Evolutionary conservation across 805 yeast species (phyloP).

Genomic region (Candida boleticola): DNA sequence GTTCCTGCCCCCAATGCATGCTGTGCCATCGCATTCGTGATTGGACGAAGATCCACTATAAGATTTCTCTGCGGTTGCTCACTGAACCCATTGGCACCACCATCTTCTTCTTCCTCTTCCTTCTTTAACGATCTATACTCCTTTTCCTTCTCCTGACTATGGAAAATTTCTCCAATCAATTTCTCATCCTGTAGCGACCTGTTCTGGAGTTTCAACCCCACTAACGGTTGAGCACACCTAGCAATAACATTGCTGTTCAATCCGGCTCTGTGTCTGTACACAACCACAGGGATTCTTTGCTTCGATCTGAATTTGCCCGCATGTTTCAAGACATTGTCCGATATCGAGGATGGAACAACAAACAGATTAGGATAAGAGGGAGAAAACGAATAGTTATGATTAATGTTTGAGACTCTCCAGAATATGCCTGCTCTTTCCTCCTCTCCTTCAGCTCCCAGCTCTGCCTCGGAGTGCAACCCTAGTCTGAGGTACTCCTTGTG

Average conservation of each 20-base stretch:
- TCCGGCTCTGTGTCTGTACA: conserved; percentile 61
- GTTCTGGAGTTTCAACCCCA: conserved; percentile 77
- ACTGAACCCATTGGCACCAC: conserved; percentile 14
- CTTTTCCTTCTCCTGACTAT: conserved; percentile 46
- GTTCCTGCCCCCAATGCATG: conserved; percentile 98
- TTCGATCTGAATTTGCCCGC: conserved; percentile 87
- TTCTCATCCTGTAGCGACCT: conserved; percentile 91
- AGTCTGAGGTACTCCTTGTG: conserved; percentile 69
- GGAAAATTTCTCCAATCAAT: conserved; percentile 69
- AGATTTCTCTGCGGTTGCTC: conserved; percentile 50
- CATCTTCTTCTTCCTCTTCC: neutral
- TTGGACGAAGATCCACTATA: conserved; percentile 88
- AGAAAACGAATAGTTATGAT: conserved; percentile 63
- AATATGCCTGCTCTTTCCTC: conserved; percentile 12
- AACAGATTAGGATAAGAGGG: conserved; percentile 70
- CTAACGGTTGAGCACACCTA: conserved; percentile 89
- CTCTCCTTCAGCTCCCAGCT: neutral
- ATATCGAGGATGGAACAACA: conserved; percentile 71
- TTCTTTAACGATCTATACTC: conserved; percentile 11
- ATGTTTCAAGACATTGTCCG: conserved; percentile 79
- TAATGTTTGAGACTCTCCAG: conserved; percentile 75
- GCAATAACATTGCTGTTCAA: conserved; percentile 75
- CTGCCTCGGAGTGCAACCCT: conserved; percentile 42
- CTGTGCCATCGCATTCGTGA: conserved; percentile 94
- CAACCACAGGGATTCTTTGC: conserved; percentile 75